Base-by-base conservation (phyloP, 192 early-diverging fungal genomes). In the Pilobolus umbonatus region DNA sequence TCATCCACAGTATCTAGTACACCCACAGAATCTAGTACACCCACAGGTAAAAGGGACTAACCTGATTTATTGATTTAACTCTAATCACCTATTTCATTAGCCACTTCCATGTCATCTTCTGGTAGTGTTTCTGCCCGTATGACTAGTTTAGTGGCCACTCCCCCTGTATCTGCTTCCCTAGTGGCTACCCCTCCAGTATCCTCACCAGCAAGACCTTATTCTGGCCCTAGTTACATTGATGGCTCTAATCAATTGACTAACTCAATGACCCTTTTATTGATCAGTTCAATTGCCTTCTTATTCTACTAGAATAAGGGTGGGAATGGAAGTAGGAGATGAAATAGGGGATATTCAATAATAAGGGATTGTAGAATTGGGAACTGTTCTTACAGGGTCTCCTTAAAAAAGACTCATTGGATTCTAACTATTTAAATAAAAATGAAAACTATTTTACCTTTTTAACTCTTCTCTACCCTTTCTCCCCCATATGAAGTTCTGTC, bases 121-220 rank as follows among this genome's bases (percentile, higher is more conserved):
- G 32, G 52, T 11, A 14, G 17, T 14, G 34, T 11, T 36, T 5
- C 35, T 26, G 52, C 31, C n/a, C n/a, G n/a, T n/a, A n/a, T n/a
- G n/a, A n/a, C n/a, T n/a, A n/a, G n/a, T n/a, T n/a, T n/a, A n/a
- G n/a, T n/a, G n/a, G 10, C 34, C 24, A 34, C 32, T 15, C 32
- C 34, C 6, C 32, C 9, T 54, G 52, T 35, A 4, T 5, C 52
- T 54, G 52, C 10, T 15, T 12, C 39, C 5, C 19, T 17, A 17
- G 34, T 35, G 24, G 52, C 35, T 22, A 19, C 52, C 10, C 38
- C 31, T 11, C 31, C 52, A 35, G 35, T 35, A 7, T 4, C 25
- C 4, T 54, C 52, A 17, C 34, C 35, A 24, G 22, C 52, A 14
- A 54, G 52, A 54, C 52, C 52, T 10, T 54, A 54, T 54, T 31